A percentile compares a stretch with the other conserved stretches of the same genome.
These are phyloP conservation scores for Apiospora kogelbergensis DNA, from an alignment of 2,329 filamentous ascomycete species.

Conservation along the genomic window DNA sequence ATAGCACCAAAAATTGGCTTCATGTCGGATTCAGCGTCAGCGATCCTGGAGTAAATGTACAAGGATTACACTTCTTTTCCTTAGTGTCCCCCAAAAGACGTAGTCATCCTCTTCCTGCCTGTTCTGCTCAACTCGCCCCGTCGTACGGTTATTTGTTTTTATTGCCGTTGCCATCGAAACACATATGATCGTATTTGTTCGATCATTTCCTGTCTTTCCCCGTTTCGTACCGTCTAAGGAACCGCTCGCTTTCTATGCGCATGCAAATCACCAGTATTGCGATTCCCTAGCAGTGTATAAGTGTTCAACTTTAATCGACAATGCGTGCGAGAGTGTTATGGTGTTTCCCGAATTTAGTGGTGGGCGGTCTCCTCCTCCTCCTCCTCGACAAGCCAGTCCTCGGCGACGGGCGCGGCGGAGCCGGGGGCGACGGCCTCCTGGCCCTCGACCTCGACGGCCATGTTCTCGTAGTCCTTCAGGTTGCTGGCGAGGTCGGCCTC, in stretches of 20 bases:
- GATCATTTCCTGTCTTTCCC: background rate
- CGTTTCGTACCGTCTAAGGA: constrained; percentile 4
- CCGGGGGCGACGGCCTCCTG: constrained; percentile 64
- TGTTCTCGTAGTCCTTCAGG: constrained; percentile 90
- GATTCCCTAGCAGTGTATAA: background rate
- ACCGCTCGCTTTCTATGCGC: background rate
- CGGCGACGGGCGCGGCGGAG: constrained; percentile 56
- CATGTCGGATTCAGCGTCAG: constrained; percentile 26
- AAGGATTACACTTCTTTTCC: constrained; percentile 34
- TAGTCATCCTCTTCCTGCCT: constrained; percentile 1
- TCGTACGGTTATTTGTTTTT: background rate
- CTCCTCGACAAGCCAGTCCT: constrained; percentile 85
- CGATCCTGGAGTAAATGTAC: constrained; percentile 38
- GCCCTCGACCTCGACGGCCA: constrained; percentile 93
- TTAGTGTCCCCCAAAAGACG: constrained; percentile 7
- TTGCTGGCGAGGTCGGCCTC: constrained; percentile 90
- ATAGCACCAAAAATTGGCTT: constrained; percentile 22
- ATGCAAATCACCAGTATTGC: background rate
- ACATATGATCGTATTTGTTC: background rate
- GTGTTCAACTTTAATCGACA: background rate
- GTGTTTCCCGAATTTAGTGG: constrained; percentile 43
- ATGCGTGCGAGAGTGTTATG: background rate
- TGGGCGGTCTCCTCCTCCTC: constrained; percentile 53
- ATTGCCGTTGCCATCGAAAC: background rate
- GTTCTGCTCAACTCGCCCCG: constrained; percentile 5